A percentile compares a stretch with the other conserved stretches of the same genome.
Evolutionary conservation across 2,329 filamentous ascomycete species (phyloP).

Genomic region (Byssochlamys sp.): DNA sequence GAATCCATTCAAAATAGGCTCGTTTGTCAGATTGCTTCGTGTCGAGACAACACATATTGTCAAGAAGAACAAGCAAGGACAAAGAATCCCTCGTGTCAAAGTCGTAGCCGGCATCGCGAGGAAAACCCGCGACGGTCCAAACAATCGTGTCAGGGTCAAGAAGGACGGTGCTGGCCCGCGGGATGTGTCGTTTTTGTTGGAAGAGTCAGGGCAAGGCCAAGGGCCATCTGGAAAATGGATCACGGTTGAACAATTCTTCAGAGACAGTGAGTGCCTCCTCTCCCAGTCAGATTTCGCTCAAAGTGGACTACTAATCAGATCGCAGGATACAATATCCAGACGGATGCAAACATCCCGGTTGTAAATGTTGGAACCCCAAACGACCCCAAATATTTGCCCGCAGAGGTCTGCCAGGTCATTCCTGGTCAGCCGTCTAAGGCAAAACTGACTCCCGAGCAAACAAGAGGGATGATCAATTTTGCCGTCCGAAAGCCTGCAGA

Average conservation of each 20-base stretch:
- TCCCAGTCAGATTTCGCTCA: background rate
- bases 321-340: conserved; percentile 26
- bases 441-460: conserved; percentile 49
- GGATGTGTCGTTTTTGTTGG: conserved; percentile 47
- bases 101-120: conserved; percentile 38
- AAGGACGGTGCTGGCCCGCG: conserved; percentile 39
- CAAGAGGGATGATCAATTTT: conserved; percentile 58
- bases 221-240: conserved; percentile 6
- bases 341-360: conserved; percentile 41
- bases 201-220: conserved; percentile 10
- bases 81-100: conserved; percentile 29
- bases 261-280: conserved; percentile 7
- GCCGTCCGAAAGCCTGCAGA: conserved; percentile 55
- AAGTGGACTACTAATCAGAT: background rate
- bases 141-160: conserved; percentile 28
- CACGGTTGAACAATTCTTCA: conserved; percentile 15
- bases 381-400: conserved; percentile 54
- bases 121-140: conserved; percentile 23
- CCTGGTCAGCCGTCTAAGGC: conserved; percentile 53
- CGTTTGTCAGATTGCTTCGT: conserved; percentile 31
- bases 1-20: background rate
- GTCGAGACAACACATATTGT: conserved; percentile 32
- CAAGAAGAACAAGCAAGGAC: conserved; percentile 23
- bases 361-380: conserved; percentile 52
- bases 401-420: conserved; percentile 53